A percentile compares a stretch with the other conserved stretches of the same genome.
Evolutionary conservation across 2,329 filamentous ascomycete species (phyloP).

Genomic region (Fusarium sp.): DNA sequence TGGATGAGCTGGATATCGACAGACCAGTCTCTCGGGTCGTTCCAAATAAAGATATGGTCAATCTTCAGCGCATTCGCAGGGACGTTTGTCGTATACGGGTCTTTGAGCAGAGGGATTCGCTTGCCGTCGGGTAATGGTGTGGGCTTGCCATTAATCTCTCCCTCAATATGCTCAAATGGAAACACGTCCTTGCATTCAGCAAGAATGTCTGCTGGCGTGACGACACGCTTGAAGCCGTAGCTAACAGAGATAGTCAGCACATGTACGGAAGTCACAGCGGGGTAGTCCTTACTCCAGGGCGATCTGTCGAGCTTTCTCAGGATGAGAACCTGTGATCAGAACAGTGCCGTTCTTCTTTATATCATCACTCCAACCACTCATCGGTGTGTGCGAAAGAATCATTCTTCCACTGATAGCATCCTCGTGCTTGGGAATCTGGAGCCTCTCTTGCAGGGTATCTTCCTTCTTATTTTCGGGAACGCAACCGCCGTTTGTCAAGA

Average conservation of each 20-base stretch:
- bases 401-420: slow-evolving; percentile 52
- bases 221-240: slow-evolving; percentile 82
- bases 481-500: slow-evolving; percentile 95
- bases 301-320: slow-evolving; percentile 75
- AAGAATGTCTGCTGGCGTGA: slow-evolving; percentile 88
- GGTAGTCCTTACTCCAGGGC: slow-evolving; percentile 68
- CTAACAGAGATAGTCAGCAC: slow-evolving; percentile 41
- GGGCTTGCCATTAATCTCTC: slow-evolving; percentile 48
- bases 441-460: slow-evolving; percentile 50
- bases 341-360: slow-evolving; percentile 64
- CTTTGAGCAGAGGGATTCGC: slow-evolving; percentile 46
- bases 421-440: slow-evolving; percentile 49
- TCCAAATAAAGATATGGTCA: slow-evolving; percentile 92
- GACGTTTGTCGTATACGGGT: slow-evolving; percentile 52
- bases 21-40: slow-evolving; percentile 96
- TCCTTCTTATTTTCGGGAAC: slow-evolving; percentile 71
- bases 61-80: slow-evolving; percentile 72
- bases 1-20: slow-evolving; percentile 86
- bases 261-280: neutral
- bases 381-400: slow-evolving; percentile 91
- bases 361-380: slow-evolving; percentile 66
- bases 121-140: slow-evolving; percentile 51
- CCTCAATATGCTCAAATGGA: slow-evolving; percentile 74
- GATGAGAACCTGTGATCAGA: slow-evolving; percentile 77
- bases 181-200: slow-evolving; percentile 79